phyloP scores from a whole-genome alignment of 768 basidiomycete genomes.

The Leccinellum luteum region DNA sequence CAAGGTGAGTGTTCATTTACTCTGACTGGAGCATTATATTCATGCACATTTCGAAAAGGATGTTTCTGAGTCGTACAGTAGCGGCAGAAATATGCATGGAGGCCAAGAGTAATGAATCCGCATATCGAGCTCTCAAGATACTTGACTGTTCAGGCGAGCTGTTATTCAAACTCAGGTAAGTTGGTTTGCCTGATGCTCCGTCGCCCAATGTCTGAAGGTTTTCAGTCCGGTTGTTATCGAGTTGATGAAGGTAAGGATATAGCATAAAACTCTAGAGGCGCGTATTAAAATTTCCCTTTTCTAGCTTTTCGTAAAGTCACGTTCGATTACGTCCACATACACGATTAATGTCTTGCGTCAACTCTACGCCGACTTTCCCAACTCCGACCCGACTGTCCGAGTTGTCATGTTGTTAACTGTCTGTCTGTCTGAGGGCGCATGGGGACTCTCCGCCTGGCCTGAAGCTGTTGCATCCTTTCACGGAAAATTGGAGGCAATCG shows the following conservation, averaged over 20 bases:
- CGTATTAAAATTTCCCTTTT: slow-evolving; percentile 9
- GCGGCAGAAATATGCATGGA: slow-evolving; percentile 84
- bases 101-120: slow-evolving; percentile 65
- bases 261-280: not conserved
- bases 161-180: slow-evolving; percentile 67
- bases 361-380: slow-evolving; percentile 67
- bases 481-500: slow-evolving; percentile 52
- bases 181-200: not conserved
- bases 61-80: slow-evolving; percentile 83
- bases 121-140: slow-evolving; percentile 64
- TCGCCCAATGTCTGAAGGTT: slow-evolving; percentile 11
- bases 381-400: slow-evolving; percentile 56
- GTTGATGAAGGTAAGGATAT: slow-evolving; percentile 55
- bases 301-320: slow-evolving; percentile 68
- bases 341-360: slow-evolving; percentile 56
- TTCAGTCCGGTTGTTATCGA: slow-evolving; percentile 51
- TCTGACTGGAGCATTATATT: not conserved
- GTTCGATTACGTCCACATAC: slow-evolving; percentile 53
- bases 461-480: slow-evolving; percentile 35
- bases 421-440: slow-evolving; percentile 42
- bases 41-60: slow-evolving; percentile 40
- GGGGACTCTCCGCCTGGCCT: slow-evolving; percentile 28
- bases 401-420: slow-evolving; percentile 72
- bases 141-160: slow-evolving; percentile 64
- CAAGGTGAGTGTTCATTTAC: slow-evolving; percentile 44